Base-by-base conservation (phyloP, 1,284 basidiomycete species). In the Moesziomyces globuligerus region DNA sequence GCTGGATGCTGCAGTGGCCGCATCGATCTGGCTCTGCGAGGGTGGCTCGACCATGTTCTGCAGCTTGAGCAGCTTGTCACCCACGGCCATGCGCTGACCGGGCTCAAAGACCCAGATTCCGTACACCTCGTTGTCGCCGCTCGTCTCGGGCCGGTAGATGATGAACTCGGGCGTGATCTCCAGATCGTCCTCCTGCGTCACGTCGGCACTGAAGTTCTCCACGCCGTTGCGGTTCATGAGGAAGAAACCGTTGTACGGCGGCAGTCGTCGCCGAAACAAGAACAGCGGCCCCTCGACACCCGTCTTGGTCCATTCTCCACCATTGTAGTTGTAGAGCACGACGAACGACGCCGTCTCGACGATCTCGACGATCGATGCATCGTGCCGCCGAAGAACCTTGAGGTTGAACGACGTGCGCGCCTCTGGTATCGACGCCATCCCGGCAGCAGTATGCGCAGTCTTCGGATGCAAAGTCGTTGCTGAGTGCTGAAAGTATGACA, bases 211-310 rank as follows among this genome's bases (percentile, higher is more conserved):
- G 78, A 91, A 91, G 81, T 93, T 92, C 47, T 91, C 89, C 80
- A 88, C 89, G n/a, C 91, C 91, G 79, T 90, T 88, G 43, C 92
- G 88, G 81, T 94, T 94, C 71, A 94, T 86, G 59, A 94, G 89
- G 82, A 91, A 93, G 80, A 93, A 89, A 10, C 91, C 92, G 79
- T 93, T 92, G 36, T 88, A 88, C 1, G 92, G 92, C 5, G 62
- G 54, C 17, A 81, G 87, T 66, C 76, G 91, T 90, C 91, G 86
- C 80, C 92, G 90, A 78, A 90, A 93, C 59, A 94, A 85, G 83
- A 94, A 94, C 87, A 94, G 91, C 76, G 89, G 90, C 2, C 92
- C 92, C 81, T 94, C 92, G 74, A 86, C 90, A 24, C 91, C 91
- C 51, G 90, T 89, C 83, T 93, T 93, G 83, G 89, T 88, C 82